These are phyloP conservation scores for Podaxis rugospora DNA, from an alignment of 768 basidiomycete species.

Conservation along the genomic window DNA sequence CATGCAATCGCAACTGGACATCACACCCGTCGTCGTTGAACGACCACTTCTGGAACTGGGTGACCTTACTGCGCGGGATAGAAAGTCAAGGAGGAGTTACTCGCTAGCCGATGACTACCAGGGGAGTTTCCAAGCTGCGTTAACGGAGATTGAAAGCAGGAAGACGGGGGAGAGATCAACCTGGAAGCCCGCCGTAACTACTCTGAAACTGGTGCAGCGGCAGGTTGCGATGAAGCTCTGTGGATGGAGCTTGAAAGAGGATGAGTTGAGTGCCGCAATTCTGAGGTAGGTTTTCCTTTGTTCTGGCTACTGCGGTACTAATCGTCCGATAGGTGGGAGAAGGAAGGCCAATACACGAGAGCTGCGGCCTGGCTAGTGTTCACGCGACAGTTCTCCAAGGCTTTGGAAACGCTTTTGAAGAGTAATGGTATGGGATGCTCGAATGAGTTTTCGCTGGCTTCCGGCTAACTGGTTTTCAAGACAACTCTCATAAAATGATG, in stretches of 20 bases:
- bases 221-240: slow-evolving; percentile 68
- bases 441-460: slow-evolving; percentile 11
- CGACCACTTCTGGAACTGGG: slow-evolving; percentile 22
- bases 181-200: slow-evolving; percentile 57
- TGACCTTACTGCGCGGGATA: slow-evolving; percentile 10
- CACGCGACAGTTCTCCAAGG: slow-evolving; percentile 57
- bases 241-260: slow-evolving; percentile 71
- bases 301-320: neutral
- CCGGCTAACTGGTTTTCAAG: slow-evolving; percentile 31
- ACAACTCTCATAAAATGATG: slow-evolving; percentile 78
- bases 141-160: slow-evolving; percentile 31
- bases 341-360: slow-evolving; percentile 61
- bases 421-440: slow-evolving; percentile 55
- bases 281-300: slow-evolving; percentile 35
- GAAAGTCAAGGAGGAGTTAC: slow-evolving; percentile 27
- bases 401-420: slow-evolving; percentile 73
- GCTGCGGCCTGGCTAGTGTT: slow-evolving; percentile 90
- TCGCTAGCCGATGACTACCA: slow-evolving; percentile 41
- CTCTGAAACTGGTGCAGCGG: slow-evolving; percentile 55
- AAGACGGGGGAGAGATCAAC: slow-evolving; percentile 30
- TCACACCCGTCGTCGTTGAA: slow-evolving; percentile 19
- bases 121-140: slow-evolving; percentile 48
- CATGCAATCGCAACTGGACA: slow-evolving; percentile 15
- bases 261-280: slow-evolving; percentile 56
- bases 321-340: slow-evolving; percentile 57